These are phyloP conservation scores for Clonostachys solani DNA, from an alignment of 2,329 filamentous ascomycete species.

Conservation along the genomic window DNA sequence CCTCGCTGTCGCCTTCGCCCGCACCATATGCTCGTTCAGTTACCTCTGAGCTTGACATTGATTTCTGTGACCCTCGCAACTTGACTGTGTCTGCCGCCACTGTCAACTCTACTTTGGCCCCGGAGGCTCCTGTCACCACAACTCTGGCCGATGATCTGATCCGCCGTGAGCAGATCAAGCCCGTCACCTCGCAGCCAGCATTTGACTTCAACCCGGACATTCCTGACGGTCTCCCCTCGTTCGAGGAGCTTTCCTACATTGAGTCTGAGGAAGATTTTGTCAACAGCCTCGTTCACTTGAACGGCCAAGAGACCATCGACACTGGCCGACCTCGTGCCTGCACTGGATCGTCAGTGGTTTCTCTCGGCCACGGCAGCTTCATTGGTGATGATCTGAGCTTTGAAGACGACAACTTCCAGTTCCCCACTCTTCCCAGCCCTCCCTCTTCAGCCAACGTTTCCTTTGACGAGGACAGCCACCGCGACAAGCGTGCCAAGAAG, in stretches of 20 bases:
- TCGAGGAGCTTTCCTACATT: constrained; percentile 84
- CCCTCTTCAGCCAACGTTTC: constrained; percentile 26
- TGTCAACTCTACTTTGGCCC: constrained; percentile 41
- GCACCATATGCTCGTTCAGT: constrained; percentile 71
- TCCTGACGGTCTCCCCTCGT: constrained; percentile 61
- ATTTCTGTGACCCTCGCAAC: constrained; percentile 90
- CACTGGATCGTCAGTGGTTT: constrained; percentile 65
- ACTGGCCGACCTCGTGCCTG: constrained; percentile 64
- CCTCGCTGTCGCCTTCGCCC: constrained; percentile 83
- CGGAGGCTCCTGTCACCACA: constrained; percentile 63
- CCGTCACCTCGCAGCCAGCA: constrained; percentile 20
- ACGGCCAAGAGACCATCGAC: constrained; percentile 40
- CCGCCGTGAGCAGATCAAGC: constrained; percentile 38
- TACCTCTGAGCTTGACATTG: constrained; percentile 66
- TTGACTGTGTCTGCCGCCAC: constrained; percentile 63
- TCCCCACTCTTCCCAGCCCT: constrained; percentile 60
- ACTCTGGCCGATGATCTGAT: constrained; percentile 53
- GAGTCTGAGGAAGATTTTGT: constrained; percentile 85
- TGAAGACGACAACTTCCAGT: constrained; percentile 61
- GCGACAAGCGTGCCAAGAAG: constrained; percentile 56
- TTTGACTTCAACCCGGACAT: constrained; percentile 50
- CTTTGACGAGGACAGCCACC: constrained; percentile 41
- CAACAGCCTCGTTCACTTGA: constrained; percentile 67
- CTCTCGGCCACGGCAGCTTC: constrained; percentile 73
- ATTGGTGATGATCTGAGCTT: constrained; percentile 73